Conservation (phyloP, 257 asterid genomes). For the Solanum etuberosum region DNA sequence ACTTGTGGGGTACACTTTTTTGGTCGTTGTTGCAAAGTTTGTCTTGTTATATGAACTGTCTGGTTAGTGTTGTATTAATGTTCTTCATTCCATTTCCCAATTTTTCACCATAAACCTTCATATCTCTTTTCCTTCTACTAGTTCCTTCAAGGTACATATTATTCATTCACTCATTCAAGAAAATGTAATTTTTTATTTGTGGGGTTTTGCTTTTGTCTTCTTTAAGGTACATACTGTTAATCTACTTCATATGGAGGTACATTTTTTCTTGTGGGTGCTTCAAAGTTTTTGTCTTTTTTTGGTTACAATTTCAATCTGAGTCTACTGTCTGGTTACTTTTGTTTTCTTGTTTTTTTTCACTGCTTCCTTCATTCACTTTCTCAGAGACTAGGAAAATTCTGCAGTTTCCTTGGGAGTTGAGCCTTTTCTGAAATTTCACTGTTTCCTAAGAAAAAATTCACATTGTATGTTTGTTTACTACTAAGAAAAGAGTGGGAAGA, state of each 20-base stretch:
- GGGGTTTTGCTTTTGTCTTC: neutral
- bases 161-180: neutral
- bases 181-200: neutral
- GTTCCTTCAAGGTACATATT: neutral
- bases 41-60: neutral
- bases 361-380: neutral
- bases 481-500: neutral
- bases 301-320: neutral
- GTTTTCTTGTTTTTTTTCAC: neutral
- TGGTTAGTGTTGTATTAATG: neutral
- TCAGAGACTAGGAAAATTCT: neutral
- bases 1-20: neutral
- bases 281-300: neutral
- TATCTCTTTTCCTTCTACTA: neutral
- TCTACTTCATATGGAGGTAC: neutral
- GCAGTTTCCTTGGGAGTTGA: neutral
- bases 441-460: neutral
- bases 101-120: neutral
- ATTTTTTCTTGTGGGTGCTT: neutral
- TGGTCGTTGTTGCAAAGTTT: neutral
- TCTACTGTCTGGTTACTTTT: neutral
- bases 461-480: neutral
- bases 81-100: neutral
- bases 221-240: neutral
- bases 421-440: neutral